phyloP scores from a whole-genome alignment of 106 monocot species.

The Posidonia australis region DNA sequence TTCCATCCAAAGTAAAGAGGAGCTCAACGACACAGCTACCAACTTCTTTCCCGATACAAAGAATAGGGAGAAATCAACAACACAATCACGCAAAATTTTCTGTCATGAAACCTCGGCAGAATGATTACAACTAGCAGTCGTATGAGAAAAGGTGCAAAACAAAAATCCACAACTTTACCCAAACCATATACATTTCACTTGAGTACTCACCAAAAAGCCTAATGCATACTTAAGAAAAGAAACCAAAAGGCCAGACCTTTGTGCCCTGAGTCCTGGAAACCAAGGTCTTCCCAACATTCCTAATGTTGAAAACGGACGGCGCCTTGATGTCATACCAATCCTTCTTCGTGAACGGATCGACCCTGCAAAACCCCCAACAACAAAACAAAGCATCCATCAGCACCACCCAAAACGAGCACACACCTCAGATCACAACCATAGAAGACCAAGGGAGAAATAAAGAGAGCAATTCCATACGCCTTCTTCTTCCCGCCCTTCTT shows the following conservation, averaged over 20 bases:
- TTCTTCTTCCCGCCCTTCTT: constrained; percentile 99
- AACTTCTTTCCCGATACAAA: too few relatives aligned
- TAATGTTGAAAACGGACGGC: constrained; percentile 54
- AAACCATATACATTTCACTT: too few relatives aligned
- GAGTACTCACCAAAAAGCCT: too few relatives aligned
- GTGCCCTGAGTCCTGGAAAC: constrained; percentile 96
- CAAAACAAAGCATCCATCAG: too few relatives aligned
- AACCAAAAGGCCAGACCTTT: constrained; percentile 31
- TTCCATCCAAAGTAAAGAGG: too few relatives aligned
- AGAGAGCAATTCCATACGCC: constrained; percentile 24
- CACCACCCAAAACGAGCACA: background rate
- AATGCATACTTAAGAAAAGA: background rate
- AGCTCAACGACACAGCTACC: too few relatives aligned
- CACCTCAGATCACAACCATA: background rate
- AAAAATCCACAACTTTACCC: too few relatives aligned
- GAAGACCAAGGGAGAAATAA: background rate
- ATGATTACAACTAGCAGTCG: too few relatives aligned
- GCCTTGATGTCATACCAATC: constrained; percentile 99
- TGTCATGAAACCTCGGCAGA: too few relatives aligned
- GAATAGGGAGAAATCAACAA: too few relatives aligned
- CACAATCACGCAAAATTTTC: too few relatives aligned
- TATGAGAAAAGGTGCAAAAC: too few relatives aligned
- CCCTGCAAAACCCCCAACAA: constrained; percentile 27
- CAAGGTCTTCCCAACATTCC: constrained; percentile 87
- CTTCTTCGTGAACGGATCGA: constrained; percentile 91